phyloP scores from a whole-genome alignment of 78 protist genomes.

The Dictyostelium firmibasis region DNA sequence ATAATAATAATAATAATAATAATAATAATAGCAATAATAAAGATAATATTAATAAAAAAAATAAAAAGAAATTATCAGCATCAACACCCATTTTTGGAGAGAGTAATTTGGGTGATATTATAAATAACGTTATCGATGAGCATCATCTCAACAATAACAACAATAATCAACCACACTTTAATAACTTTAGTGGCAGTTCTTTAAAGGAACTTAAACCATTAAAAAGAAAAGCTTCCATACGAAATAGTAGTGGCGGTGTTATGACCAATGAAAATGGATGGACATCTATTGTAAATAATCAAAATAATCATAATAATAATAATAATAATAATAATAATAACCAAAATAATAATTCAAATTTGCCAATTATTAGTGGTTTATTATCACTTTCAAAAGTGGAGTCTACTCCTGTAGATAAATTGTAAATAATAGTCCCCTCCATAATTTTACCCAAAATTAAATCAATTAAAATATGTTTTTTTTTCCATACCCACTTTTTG shows the following conservation, averaged over 20 bases:
- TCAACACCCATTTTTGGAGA: conserved; percentile 4
- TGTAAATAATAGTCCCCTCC: not conserved
- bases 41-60: not conserved
- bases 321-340: not conserved
- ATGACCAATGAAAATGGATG: not conserved
- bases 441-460: not conserved
- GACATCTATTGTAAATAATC: not conserved
- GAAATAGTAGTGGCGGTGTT: not conserved
- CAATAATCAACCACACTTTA: not conserved
- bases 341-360: not conserved
- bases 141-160: not conserved
- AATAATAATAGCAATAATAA: not conserved
- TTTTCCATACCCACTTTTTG: not conserved
- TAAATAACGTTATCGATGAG: not conserved
- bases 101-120: not conserved
- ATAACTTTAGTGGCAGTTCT: not conserved
- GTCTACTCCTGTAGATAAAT: not conserved
- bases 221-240: not conserved
- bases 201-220: not conserved
- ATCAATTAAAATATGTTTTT: no score
- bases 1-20: not conserved
- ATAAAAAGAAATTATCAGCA: not conserved
- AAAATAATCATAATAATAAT: not conserved
- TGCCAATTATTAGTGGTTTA: not conserved
- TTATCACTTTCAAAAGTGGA: not conserved